Evolutionary conservation across 2,329 filamentous ascomycete species (phyloP), one percentile per base, ranked within the genome.

Genomic region (Thielaviopsis punctulata): DNA sequence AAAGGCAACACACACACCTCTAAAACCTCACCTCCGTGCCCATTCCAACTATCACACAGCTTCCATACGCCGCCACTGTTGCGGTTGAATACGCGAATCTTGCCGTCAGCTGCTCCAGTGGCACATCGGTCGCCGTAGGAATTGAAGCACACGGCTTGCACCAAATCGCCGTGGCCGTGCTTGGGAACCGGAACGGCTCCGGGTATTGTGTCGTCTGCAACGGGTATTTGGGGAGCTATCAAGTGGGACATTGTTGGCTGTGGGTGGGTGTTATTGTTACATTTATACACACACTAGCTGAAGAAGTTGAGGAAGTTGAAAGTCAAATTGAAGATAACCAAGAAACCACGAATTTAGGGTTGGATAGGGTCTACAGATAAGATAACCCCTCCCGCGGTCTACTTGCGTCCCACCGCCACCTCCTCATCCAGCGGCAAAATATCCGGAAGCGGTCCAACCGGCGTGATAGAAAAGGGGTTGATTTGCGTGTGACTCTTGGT

Each of bases 91-190:
- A 95, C 84, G 63, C 89, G 87, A 61, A 96, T 83, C 64, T 84
- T 86, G 65, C 94, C 90, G 65, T 96, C 90, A 18, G 90, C 86
- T 18, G 87, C 92, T 30, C 87, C 88, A 2, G 88, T 92, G 43
- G 89, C 85, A 71, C 90, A 89, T 59, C 89, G 85, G 60, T 87
- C 89, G 59, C 89, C 90, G 65, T 94, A 94, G 58, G 81, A 82
- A 66, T 95, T 95, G 74, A 93, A 94, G 58, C 86, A 83, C 56
- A 90, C 81, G 52, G 86, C 83, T 58, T 89, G 81, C 49, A 93
- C 84, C 45, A 92, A 74, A 64, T 93, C 85, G 61, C 80, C 77
- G 66, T 89, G 84, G 59, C 82, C 82, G 64, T 87, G 80, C 56
- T 80, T 76, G 60, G 86, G 76, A 59, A 84, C 78, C 56, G 75